Evolutionary conservation across 805 yeast genomes (phyloP), one percentile per base, ranked within the genome.

Genomic region (Ogataea haglerorum): DNA sequence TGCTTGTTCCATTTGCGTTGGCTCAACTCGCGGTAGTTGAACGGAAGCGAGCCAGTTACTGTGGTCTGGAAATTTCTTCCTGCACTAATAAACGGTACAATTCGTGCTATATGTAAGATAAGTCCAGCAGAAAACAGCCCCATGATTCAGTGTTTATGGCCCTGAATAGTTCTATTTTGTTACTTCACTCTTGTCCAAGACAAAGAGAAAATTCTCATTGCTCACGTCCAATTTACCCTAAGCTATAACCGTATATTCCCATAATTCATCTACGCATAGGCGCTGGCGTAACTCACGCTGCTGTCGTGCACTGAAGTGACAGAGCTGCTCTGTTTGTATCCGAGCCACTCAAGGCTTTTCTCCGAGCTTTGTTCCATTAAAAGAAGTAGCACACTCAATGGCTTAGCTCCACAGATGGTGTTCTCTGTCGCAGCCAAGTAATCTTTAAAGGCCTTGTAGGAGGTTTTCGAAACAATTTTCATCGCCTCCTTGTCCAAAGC

Each of bases 281-380:
- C 96, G 33, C 91, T 76, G 1, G 91, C 95, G 61, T 91, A 91
- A 44, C 95, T 85, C n/a, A 91, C 98, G 60, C 95, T 85, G 47
- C 85, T 80, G 30, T 89, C 96, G 21, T 52, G 41, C 1, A 65
- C 49, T 13, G 58, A 54, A 0, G 51, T 48, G 2, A 72, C 91
- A 9, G 60, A 56, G 35, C 78, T 75, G 56, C 95, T 85, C 62
- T 91, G 97, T 1, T 82, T 66, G 57, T 91, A 91, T 0, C 84
- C 85, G 10, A 82, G 68, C 95, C 96, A 88, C 19, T 73, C 50
- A 49, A 88, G 75, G 4, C 49, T 59, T 0, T 61, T 63, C 28
- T 52, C 50, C n/a, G 54, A 38, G 5, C 42, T 40, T 10, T 57
- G 42, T 44, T 82, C 83, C 45, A 82, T 57, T 2, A 81, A 60